Evolutionary conservation across 2,329 filamentous ascomycete species (phyloP).

Genomic region (Stromatinia cepivora): DNA sequence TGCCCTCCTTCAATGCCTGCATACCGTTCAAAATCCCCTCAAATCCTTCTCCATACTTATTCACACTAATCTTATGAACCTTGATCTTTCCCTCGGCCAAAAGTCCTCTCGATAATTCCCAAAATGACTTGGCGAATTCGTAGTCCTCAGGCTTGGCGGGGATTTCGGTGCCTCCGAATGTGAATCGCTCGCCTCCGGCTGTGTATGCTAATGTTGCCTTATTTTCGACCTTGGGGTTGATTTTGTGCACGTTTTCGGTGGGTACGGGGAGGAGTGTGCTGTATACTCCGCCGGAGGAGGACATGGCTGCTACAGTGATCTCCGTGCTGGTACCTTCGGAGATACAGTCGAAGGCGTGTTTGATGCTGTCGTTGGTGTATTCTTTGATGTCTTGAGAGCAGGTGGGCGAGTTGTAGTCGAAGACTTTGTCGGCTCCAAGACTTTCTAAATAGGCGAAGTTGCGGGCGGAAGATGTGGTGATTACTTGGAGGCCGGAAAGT

Average conservation of each 20-base stretch:
- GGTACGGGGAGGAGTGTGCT: conserved; percentile 44
- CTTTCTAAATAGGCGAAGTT: conserved; percentile 51
- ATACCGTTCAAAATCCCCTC: conserved; percentile 38
- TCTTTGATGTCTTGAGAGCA: conserved; percentile 49
- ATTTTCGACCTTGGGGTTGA: conserved; percentile 42
- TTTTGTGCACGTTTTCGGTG: conserved; percentile 45
- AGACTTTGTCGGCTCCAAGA: conserved; percentile 48
- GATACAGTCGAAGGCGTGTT: conserved; percentile 52
- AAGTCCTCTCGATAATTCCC: conserved; percentile 41
- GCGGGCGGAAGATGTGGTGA: conserved; percentile 49
- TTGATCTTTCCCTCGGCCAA: conserved; percentile 44
- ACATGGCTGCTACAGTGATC: conserved; percentile 47
- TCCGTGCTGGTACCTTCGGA: conserved; percentile 41
- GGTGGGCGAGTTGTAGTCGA: conserved; percentile 52
- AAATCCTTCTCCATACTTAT: conserved; percentile 39
- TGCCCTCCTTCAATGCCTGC: conserved; percentile 34
- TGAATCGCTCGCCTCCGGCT: conserved; percentile 44
- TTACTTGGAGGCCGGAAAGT: conserved; percentile 43
- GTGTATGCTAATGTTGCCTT: conserved; percentile 46
- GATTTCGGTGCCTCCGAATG: conserved; percentile 27
- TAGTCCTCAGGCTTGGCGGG: conserved; percentile 39
- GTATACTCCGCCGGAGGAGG: conserved; percentile 43
- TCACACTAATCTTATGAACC: conserved; percentile 38
- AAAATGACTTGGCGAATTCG: conserved; percentile 45
- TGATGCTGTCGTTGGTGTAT: conserved; percentile 47